Evolutionary conservation across 306 rosid species (phyloP), one percentile per base, ranked within the genome.

Genomic region (Oemleria cerasiformis): DNA sequence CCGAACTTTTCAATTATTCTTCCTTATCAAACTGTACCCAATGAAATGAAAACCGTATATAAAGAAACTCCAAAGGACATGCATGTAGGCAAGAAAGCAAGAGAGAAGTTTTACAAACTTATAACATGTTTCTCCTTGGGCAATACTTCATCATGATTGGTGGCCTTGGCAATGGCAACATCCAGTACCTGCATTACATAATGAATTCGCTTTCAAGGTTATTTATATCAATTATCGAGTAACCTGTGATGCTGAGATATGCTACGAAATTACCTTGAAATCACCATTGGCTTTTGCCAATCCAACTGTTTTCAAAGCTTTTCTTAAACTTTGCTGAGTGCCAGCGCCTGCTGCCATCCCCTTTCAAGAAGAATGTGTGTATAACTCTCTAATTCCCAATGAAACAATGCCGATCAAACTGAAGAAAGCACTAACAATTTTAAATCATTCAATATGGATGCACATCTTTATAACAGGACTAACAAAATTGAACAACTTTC

Each of bases 281-380:
- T 50, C 60, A 38, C 72, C 72, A 50, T 67, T 67, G 48, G 72
- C 72, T 67, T 67, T 67, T 0, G 72, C 72, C 45, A 50, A n/a
- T 67, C 72, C 72, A 49, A 67, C 72, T 49, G 61, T 50, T 67
- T 67, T 67, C 60, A 67, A 67, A 8, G 72, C 72, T 50, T 67
- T 67, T 67, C 72, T 67, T 56, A 67, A 67, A 60, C 72, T 67
- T 67, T 67, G 59, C 36, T 10, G 61, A 3, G 60, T 67, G 60
- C 72, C 50, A 2, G 45, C 14, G 39, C 73, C 63, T 39, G 72
- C 72, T 67, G 73, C 73, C 73, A 68, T 68, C n/a, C 38, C 48
- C 17, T 12, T 48, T 20, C 48, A 38, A 4, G 45, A 49, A 34
- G 36, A 51, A 11, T 67, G 9, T 48, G 8, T 5, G 13, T 67